Evolutionary conservation across 192 early-diverging fungal species (phyloP), one percentile per base, ranked within the genome.

Genomic region (Kickxella alabastrina): DNA sequence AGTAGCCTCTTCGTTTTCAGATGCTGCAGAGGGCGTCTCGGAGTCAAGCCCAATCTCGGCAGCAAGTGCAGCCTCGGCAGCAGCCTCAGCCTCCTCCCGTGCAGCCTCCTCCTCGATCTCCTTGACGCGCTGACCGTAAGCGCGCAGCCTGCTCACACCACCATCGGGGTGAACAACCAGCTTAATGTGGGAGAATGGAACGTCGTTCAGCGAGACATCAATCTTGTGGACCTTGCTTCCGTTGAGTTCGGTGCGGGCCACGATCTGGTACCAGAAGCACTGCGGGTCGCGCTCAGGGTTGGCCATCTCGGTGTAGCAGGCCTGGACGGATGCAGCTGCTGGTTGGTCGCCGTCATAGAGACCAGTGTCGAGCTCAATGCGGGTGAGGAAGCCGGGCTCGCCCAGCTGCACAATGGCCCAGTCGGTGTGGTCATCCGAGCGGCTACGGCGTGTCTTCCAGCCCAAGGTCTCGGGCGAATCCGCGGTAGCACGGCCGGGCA

Each of bases 301-400:
- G 15, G 66, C 68, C 35, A 62, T 27, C 43, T 77, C 48, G 18
- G 66, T 58, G 58, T 71, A 71, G 60, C 80, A 83, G 23, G 83
- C 91, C 44, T 90, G 86, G 27, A 93, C 62, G 5, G 80, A 66
- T 24, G 84, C 81, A 9, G 75, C 62, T 43, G 88, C 84, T 23
- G 94, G 92, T 63, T 79, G 88, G 67, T 93, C 92, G 39, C 94
- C 92, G 53, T 88, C 86, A 59, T 87, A 95, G 29, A 85, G 79
- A 28, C 81, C 79, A 6, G 92, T 97, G 62, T 95, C 92, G 15
- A 95, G 62, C 48, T 88, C 87, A 24, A 87, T 79, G 48, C 82
- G 66, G 15, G 83, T 67, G n/a, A 95, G 68, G 52, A 84, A 84
- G 4, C 89, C 89, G 10, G 81, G 75, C 56, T 75, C 74, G 28